A percentile compares a stretch with the other conserved stretches of the same genome.
Conservation (phyloP, 2,329 filamentous ascomycete genomes). For the Trichophyton schoenleinii region DNA sequence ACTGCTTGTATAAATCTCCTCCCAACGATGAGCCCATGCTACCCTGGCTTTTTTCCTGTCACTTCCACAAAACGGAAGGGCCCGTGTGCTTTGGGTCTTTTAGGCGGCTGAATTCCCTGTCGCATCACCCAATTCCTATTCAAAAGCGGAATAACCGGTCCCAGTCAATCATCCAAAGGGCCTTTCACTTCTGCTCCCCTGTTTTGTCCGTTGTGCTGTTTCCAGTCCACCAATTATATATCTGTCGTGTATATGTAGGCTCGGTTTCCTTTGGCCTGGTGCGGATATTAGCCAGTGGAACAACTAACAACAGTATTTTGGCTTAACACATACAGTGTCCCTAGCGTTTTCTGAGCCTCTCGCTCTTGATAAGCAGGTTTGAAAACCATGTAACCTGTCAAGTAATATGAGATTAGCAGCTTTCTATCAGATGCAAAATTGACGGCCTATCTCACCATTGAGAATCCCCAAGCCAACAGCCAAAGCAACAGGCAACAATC, state of each 20-base stretch:
- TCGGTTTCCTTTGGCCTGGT: neutral
- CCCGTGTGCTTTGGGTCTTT: neutral
- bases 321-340: neutral
- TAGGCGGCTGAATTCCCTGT: neutral
- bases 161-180: neutral
- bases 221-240: constrained; percentile 6
- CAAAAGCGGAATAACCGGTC: neutral
- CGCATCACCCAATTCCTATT: too few relatives aligned
- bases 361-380: constrained; percentile 30
- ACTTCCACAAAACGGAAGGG: neutral
- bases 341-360: constrained; percentile 20
- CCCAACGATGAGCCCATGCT: neutral
- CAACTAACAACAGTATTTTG: neutral
- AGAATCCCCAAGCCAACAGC: constrained; percentile 31
- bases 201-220: neutral
- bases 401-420: neutral
- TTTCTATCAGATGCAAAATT: neutral
- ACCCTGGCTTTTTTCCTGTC: neutral
- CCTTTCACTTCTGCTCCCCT: neutral
- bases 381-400: constrained; percentile 33
- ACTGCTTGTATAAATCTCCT: neutral
- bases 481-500: constrained; percentile 26
- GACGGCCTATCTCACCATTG: constrained; percentile 21
- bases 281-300: neutral
- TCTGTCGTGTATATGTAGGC: neutral